Percentiles rank a stretch among this genome's conserved stretches.
phyloP scores from a whole-genome alignment of 331 rosid genomes.

The Telfairia occidentalis region DNA sequence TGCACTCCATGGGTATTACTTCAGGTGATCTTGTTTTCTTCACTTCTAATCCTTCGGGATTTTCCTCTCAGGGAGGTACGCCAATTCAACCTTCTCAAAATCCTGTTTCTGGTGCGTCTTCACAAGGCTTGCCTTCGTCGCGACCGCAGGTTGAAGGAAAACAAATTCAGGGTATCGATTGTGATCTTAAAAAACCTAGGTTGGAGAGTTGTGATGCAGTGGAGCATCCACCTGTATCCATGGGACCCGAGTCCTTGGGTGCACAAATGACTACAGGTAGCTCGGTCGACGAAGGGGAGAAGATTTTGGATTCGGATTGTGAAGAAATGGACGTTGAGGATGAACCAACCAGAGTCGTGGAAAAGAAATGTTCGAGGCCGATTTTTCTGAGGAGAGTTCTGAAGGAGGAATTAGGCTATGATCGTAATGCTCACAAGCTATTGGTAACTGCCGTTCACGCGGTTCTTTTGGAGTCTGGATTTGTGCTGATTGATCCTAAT shows the following conservation, averaged over 20 bases:
- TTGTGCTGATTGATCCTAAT: slow-evolving; percentile 31
- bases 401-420: slow-evolving; percentile 29
- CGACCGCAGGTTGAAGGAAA: neutral
- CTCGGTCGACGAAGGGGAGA: slow-evolving; percentile 3
- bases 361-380: slow-evolving; percentile 23
- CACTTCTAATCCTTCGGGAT: slow-evolving; percentile 30
- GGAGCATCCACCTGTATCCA: neutral
- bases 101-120: neutral
- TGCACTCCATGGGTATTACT: slow-evolving; percentile 46
- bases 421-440: slow-evolving; percentile 27
- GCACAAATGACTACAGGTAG: neutral
- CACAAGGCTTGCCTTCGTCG: neutral
- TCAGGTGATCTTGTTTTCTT: slow-evolving; percentile 71
- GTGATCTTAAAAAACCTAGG: slow-evolving; percentile 3
- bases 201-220: neutral
- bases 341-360: slow-evolving; percentile 21
- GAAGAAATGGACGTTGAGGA: slow-evolving; percentile 14
- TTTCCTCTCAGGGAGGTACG: slow-evolving; percentile 11
- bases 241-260: neutral
- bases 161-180: neutral
- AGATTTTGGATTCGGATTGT: slow-evolving; percentile 1
- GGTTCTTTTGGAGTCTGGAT: slow-evolving; percentile 61
- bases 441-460: slow-evolving; percentile 49
- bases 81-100: neutral
- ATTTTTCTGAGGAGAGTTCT: slow-evolving; percentile 40